Evolutionary conservation across 1,284 basidiomycete species (phyloP), one percentile per base, ranked within the genome.

Genomic region (Ustilago vetiveriae): DNA sequence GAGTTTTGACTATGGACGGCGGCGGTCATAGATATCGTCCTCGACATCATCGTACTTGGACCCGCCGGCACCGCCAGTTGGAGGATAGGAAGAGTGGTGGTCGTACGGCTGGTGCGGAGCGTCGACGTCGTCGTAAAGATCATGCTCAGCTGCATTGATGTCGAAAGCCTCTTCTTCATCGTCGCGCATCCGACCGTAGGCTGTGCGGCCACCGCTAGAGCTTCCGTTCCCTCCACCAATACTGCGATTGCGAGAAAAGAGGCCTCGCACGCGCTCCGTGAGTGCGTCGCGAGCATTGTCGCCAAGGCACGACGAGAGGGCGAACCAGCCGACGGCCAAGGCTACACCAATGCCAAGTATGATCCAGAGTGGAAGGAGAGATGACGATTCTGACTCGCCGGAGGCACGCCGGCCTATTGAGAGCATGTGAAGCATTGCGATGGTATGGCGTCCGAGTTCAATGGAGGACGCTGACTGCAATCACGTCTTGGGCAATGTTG

Each of bases 121-220:
- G 19, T 70, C 60, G 37, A 59, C 23, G 16, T 70, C 67, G 32
- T 65, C 67, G 33, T 71, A 71, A 7, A 71, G 50, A 19, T 66
- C 68, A 26, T 62, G 51, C 21, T 71, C 68, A 13, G 63, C 68
- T 4, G 63, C 58, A 52, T 57, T 56, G 54, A 63, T 60, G 38
- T 71, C 68, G 36, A 71, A 71, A 0, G 68, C 68, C 46, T 71
- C 68, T 11, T 39, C 46, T 22, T 71, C 68, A 32, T 70, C 67
- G 44, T 71, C 62, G 29, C 62, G 62, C 62, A 70, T 70, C 38
- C 67, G 59, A 6, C 67, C 67, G 19, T 70, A 70, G 4, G 47
- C 43, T 17, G 26, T 48, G 30, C 57, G 49, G 21, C 44, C 56
- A 4, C 52, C 63, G 7, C 51, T 32, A 33, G 52, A 42, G 3